Evolutionary conservation across 352 stramenopile species (phyloP).

Genomic region (Phytopythium mirpurense): DNA sequence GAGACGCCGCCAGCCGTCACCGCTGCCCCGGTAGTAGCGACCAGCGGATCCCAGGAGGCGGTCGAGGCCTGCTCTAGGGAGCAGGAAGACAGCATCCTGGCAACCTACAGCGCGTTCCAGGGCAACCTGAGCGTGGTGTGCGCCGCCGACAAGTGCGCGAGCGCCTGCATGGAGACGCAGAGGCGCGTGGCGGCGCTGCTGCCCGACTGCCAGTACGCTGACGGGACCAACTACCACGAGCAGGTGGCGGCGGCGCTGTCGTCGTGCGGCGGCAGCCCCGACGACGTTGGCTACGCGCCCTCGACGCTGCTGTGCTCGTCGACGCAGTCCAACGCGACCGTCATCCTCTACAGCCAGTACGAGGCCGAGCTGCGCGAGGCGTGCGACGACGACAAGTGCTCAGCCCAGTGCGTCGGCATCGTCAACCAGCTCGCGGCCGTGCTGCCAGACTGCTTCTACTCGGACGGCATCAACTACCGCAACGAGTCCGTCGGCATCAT

Average conservation of each 20-base stretch:
- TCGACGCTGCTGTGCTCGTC: conserved; percentile 2
- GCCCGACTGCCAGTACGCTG: conserved; percentile 2
- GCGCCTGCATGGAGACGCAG: not conserved
- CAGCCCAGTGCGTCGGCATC: not conserved
- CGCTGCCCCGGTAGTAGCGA: not conserved
- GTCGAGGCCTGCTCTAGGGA: not conserved
- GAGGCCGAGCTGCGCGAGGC: not conserved
- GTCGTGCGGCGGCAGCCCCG: not conserved
- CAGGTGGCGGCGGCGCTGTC: not conserved
- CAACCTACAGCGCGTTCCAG: not conserved
- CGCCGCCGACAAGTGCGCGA: not conserved
- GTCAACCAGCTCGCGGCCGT: conserved; percentile 4
- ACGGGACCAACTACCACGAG: conserved; percentile 5
- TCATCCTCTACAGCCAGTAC: conserved; percentile 6
- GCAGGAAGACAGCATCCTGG: not conserved
- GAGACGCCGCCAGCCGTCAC: not conserved
- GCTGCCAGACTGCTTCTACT: conserved; percentile 7
- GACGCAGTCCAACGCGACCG: conserved; percentile 7
- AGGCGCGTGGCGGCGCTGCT: not conserved
- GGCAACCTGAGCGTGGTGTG: conserved; percentile 1
- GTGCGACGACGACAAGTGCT: conserved; percentile 7
- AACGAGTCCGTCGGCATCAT: conserved; percentile 7
- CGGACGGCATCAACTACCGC: conserved; percentile 8
- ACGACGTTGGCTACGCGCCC: not conserved
- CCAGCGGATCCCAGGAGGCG: not conserved